These are phyloP conservation scores for Kodamaea plutei DNA, from an alignment of 1,139 yeast genomes.

Conservation along the genomic window DNA sequence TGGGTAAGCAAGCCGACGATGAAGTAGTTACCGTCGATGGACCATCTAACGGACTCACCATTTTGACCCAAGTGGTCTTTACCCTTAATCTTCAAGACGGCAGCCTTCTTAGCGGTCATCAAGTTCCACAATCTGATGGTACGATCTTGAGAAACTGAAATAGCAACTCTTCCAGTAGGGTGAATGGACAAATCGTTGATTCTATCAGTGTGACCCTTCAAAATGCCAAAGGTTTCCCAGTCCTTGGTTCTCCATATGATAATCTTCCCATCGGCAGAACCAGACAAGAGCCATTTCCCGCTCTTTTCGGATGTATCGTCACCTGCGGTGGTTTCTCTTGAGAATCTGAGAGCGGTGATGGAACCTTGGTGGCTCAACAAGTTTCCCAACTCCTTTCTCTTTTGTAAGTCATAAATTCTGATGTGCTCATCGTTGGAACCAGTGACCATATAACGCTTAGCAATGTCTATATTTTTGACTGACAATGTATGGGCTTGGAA, in stretches of 20 bases:
- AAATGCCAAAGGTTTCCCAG: slow-evolving; percentile 88
- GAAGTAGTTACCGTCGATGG: slow-evolving; percentile 59
- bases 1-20: slow-evolving; percentile 70
- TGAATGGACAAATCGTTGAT: slow-evolving; percentile 85
- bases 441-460: slow-evolving; percentile 82
- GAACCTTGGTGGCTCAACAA: slow-evolving; percentile 88
- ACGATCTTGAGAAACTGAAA: slow-evolving; percentile 81
- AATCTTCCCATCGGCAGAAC: slow-evolving; percentile 87
- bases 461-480: slow-evolving; percentile 77
- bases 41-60: slow-evolving; percentile 68
- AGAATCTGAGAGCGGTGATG: slow-evolving; percentile 71
- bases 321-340: slow-evolving; percentile 37
- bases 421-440: slow-evolving; percentile 97
- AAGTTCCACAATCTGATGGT: slow-evolving; percentile 89
- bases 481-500: slow-evolving; percentile 92
- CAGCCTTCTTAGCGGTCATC: slow-evolving; percentile 97
- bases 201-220: slow-evolving; percentile 80
- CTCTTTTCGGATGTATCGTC: slow-evolving; percentile 28
- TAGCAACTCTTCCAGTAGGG: slow-evolving; percentile 88
- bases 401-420: slow-evolving; percentile 87
- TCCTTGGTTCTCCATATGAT: slow-evolving; percentile 94
- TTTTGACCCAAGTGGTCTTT: slow-evolving; percentile 59
- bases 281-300: slow-evolving; percentile 87
- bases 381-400: slow-evolving; percentile 90
- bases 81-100: slow-evolving; percentile 69